Conservation (phyloP, 1,139 yeast genomes). For the Blastobotrys ciferrii region DNA sequence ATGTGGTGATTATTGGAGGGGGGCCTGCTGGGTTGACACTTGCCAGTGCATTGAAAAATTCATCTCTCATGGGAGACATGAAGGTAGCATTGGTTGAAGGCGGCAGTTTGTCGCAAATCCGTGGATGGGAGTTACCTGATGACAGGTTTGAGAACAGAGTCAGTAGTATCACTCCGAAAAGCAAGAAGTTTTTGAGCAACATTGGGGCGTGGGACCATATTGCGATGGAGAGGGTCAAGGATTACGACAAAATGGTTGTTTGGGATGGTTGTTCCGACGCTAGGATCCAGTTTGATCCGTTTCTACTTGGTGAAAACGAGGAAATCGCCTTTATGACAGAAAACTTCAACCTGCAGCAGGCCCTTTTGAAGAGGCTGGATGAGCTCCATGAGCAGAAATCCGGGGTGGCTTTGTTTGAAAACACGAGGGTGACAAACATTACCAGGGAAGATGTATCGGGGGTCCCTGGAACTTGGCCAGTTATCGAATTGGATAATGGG, state of each 20-base stretch:
- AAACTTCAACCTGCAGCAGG: slow-evolving; percentile 76
- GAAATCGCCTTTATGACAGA: slow-evolving; percentile 84
- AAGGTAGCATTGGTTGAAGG: slow-evolving; percentile 75
- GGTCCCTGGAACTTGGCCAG: slow-evolving; percentile 59
- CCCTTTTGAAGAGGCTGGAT: slow-evolving; percentile 56
- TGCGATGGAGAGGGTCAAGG: slow-evolving; percentile 65
- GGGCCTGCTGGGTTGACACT: slow-evolving; percentile 96
- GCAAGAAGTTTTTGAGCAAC: slow-evolving; percentile 61
- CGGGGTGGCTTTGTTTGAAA: slow-evolving; percentile 47
- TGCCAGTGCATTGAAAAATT: slow-evolving; percentile 70
- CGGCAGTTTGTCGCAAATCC: slow-evolving; percentile 53
- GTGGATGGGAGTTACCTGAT: slow-evolving; percentile 55
- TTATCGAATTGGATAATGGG: slow-evolving; percentile 68
- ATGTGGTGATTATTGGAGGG: slow-evolving; percentile 89
- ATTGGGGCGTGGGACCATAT: slow-evolving; percentile 79
- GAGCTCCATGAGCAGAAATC: slow-evolving; percentile 40
- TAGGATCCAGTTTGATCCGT: slow-evolving; percentile 67
- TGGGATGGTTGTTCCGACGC: slow-evolving; percentile 81
- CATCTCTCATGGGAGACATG: slow-evolving; percentile 58
- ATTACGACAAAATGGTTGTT: slow-evolving; percentile 78
- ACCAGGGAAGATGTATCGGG: slow-evolving; percentile 1
- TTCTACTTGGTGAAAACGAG: slow-evolving; percentile 33
- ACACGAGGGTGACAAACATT: slow-evolving; percentile 55
- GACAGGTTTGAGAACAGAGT: slow-evolving; percentile 71
- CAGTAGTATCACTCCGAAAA: slow-evolving; percentile 80